Conservation (phyloP, 495 filamentous ascomycete genomes). For the Neurospora sp. region DNA sequence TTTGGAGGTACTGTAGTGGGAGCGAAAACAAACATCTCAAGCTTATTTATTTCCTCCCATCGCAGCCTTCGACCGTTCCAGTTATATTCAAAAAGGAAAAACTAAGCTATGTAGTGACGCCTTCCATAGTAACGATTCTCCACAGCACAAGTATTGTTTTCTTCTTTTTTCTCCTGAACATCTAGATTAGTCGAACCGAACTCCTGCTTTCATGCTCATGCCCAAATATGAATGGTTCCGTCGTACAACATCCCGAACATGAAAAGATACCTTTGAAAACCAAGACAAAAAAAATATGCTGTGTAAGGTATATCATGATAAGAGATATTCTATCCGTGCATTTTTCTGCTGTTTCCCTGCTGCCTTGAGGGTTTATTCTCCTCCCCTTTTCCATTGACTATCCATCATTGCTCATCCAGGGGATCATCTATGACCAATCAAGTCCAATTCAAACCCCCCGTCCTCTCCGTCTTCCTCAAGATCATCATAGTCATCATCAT, state of each 20-base stretch:
- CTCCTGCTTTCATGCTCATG: too few relatives aligned
- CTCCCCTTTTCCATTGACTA: neutral
- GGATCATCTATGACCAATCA: conserved; percentile 58
- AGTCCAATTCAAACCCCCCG: conserved; percentile 50
- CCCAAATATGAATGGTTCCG: too few relatives aligned
- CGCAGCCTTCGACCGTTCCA: too few relatives aligned
- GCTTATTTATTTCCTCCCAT: too few relatives aligned
- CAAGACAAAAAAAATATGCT: neutral
- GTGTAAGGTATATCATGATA: neutral
- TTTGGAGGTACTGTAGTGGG: too few relatives aligned
- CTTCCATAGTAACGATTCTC: too few relatives aligned
- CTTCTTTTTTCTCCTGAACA: too few relatives aligned
- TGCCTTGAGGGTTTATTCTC: neutral
- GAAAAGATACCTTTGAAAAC: neutral
- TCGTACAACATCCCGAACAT: neutral
- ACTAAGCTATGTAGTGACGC: too few relatives aligned
- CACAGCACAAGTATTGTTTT: too few relatives aligned
- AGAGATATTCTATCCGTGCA: neutral
- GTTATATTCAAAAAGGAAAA: too few relatives aligned
- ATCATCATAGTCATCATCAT: conserved; percentile 31
- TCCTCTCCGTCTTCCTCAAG: conserved; percentile 23
- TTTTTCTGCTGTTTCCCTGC: neutral
- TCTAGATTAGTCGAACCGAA: too few relatives aligned
- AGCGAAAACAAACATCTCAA: too few relatives aligned
- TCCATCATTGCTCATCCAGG: neutral